Conservation (phyloP, 495 filamentous ascomycete species). For the Penicillium malachiteum region DNA sequence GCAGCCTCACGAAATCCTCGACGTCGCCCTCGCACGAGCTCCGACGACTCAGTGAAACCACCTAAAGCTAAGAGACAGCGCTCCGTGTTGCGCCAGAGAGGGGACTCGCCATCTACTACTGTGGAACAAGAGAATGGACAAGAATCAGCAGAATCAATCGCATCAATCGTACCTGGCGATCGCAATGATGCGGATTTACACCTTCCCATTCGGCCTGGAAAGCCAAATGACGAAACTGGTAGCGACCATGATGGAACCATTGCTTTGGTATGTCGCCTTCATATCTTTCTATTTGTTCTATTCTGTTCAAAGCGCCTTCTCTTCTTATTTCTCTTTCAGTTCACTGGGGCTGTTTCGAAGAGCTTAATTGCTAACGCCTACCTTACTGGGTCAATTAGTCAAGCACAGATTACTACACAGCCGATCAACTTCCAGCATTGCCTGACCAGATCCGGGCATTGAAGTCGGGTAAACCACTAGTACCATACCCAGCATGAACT, state of each 20-base stretch:
- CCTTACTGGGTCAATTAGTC: slow-evolving; percentile 54
- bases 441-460: slow-evolving; percentile 69
- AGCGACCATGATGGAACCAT: slow-evolving; percentile 58
- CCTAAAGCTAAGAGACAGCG: slow-evolving; percentile 73
- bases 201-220: slow-evolving; percentile 62
- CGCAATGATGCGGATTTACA: slow-evolving; percentile 30
- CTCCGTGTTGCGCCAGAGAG: slow-evolving; percentile 57
- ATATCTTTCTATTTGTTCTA: neutral
- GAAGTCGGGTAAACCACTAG: slow-evolving; percentile 58
- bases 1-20: slow-evolving; percentile 58
- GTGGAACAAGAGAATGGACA: slow-evolving; percentile 20
- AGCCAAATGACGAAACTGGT: slow-evolving; percentile 47
- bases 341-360: neutral
- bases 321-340: slow-evolving; percentile 3
- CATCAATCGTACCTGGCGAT: slow-evolving; percentile 4
- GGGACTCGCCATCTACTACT: slow-evolving; percentile 28
- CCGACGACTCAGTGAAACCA: slow-evolving; percentile 60
- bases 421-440: slow-evolving; percentile 78
- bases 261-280: slow-evolving; percentile 54
- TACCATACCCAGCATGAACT: slow-evolving; percentile 11
- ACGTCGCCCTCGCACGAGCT: slow-evolving; percentile 64
- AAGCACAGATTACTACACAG: slow-evolving; percentile 80
- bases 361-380: neutral
- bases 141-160: slow-evolving; percentile 18
- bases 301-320: neutral